A percentile compares a stretch with the other conserved stretches of the same genome.
These are phyloP conservation scores for Exophiala spinifera DNA, from an alignment of 2,329 filamentous ascomycete species.

Conservation along the genomic window DNA sequence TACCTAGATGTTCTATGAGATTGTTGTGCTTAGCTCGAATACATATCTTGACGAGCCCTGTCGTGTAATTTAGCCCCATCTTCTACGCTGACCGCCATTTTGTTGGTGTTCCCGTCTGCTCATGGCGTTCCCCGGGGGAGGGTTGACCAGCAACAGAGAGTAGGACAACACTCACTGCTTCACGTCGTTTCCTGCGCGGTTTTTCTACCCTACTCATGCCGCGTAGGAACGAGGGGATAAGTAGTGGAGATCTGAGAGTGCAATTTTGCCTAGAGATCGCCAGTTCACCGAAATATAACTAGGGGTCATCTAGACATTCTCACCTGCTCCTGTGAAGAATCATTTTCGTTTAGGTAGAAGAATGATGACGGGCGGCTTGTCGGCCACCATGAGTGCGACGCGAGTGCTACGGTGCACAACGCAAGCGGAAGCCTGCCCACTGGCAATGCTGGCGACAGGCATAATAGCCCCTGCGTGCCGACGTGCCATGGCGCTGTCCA, in stretches of 20 bases:
- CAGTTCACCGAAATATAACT: background rate
- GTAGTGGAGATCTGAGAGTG: background rate
- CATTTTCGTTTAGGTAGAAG: no score
- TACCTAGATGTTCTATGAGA: no score
- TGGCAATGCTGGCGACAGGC: background rate
- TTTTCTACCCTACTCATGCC: no score
- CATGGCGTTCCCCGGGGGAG: background rate
- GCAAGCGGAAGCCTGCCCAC: constrained; percentile 9
- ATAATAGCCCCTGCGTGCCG: background rate
- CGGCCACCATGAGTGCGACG: background rate
- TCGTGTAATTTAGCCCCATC: background rate
- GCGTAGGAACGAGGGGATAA: background rate
- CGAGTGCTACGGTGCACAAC: background rate
- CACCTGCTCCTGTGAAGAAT: background rate
- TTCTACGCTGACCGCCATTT: background rate
- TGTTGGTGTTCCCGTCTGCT: background rate
- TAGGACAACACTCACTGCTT: no score
- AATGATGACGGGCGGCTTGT: no score
- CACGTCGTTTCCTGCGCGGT: no score
- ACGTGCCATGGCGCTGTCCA: background rate
- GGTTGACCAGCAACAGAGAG: background rate
- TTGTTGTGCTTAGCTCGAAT: background rate
- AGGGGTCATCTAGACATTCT: constrained; percentile 1
- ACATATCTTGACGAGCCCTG: background rate
- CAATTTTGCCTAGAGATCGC: background rate